Evolutionary conservation across 2,329 filamentous ascomycete genomes (phyloP), one percentile per base, ranked within the genome.

Genomic region (Mariannaea sp.): DNA sequence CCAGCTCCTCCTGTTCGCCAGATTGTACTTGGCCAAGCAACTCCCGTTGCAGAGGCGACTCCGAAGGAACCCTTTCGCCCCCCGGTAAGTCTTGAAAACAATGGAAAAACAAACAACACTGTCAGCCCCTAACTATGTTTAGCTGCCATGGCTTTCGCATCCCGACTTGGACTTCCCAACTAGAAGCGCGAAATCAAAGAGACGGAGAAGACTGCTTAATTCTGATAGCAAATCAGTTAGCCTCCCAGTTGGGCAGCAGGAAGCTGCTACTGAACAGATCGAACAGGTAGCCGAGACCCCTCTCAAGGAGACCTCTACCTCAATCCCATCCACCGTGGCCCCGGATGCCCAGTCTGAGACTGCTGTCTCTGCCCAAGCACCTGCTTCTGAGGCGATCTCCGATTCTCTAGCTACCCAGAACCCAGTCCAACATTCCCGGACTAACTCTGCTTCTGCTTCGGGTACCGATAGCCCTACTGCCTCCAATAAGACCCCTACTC

Each of bases 81-180:
- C 65, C 80, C 80, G 20, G 82, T 84, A 73, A 76, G 51, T 46
- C 20, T 13, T 5, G 22, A 27, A 27, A n/a, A 9, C 8, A 22
- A 19, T n/a, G n/a, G n/a, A n/a, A n/a, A n/a, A n/a, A 17, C 7
- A 22, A 32, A 8, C 20, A 19, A 26, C 10, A 6, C 27, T 17
- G 12, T 20, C 24, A 19, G 9, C 33, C 22, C 16, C 50, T 62
- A 38, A 53, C 42, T 24, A 36, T 16, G 49, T 22, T 16, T 29
- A 85, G 81, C 71, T 86, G 8, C 84, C 84, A 8, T 86, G 83
- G 83, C 64, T 77, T 20, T 84, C 82, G 1, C 70, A 69, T 26
- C 79, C 80, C 3, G 78, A 81, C 26, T 61, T 70, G 22, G 71
- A 74, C 8, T 87, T 84, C 62, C 83, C 83, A 10, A 62, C 59